These are phyloP conservation scores for Hemileccinum impolitum DNA, from an alignment of 768 basidiomycete genomes.

Conservation along the genomic window DNA sequence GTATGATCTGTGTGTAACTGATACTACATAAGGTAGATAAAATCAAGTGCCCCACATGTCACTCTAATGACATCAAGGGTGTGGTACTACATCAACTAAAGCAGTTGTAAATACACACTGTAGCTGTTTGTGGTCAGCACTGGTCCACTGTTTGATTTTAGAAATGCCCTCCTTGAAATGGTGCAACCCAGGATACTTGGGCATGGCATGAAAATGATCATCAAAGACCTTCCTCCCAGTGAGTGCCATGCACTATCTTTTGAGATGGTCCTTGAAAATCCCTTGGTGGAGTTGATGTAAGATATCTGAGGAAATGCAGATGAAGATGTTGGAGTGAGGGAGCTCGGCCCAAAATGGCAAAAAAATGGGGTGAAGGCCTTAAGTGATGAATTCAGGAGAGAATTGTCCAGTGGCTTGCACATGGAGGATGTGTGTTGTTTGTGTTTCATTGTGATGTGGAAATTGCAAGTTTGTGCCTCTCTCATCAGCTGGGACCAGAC, in stretches of 20 bases:
- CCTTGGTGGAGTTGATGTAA: conserved; percentile 4
- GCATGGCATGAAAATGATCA: background rate
- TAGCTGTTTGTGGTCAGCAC: background rate
- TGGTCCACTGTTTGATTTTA: background rate
- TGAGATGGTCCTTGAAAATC: conserved; percentile 1
- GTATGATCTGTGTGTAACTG: too few relatives aligned
- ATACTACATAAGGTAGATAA: too few relatives aligned
- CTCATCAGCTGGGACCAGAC: too few relatives aligned
- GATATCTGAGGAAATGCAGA: background rate
- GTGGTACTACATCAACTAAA: too few relatives aligned
- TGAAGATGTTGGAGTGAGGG: background rate
- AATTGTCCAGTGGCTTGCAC: too few relatives aligned
- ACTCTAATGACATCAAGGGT: too few relatives aligned
- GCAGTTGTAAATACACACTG: background rate
- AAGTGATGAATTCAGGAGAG: background rate
- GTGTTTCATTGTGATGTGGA: too few relatives aligned
- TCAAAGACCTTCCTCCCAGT: background rate
- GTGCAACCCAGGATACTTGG: background rate
- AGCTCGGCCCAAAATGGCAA: conserved; percentile 3
- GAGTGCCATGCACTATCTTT: background rate
- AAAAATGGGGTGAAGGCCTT: background rate
- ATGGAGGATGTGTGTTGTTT: too few relatives aligned
- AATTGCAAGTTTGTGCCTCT: too few relatives aligned
- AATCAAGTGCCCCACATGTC: too few relatives aligned
- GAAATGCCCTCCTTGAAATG: conserved; percentile 1